phyloP scores from a whole-genome alignment of 371 early-diverging fungal species.

The Mortierella sp. region DNA sequence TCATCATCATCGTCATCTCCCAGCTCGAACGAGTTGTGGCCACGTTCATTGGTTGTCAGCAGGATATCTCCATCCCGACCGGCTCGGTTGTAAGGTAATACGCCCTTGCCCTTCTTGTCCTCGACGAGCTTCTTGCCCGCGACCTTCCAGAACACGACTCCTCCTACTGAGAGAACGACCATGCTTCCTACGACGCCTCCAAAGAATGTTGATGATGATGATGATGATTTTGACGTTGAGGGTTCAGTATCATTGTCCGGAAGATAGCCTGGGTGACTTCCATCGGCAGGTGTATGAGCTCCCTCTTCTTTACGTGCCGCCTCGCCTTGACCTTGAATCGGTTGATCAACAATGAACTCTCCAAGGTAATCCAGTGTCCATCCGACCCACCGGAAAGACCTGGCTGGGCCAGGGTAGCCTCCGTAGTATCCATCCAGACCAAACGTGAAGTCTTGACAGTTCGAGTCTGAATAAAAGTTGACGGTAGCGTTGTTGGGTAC shows the following conservation, averaged over 20 bases:
- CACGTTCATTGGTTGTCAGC: conserved; percentile 28
- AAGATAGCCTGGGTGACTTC: conserved; percentile 15
- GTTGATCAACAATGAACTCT: conserved; percentile 16
- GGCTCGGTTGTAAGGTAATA: conserved; percentile 46
- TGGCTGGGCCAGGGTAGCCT: conserved; percentile 37
- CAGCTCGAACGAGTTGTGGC: conserved; percentile 47
- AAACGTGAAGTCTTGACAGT: conserved; percentile 29
- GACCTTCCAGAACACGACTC: conserved; percentile 48
- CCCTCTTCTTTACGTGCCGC: conserved; percentile 16
- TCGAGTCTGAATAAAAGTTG: conserved; percentile 47
- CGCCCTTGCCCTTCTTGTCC: conserved; percentile 50
- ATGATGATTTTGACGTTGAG: conserved; percentile 7
- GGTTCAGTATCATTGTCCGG: background rate
- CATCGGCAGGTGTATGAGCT: conserved; percentile 8
- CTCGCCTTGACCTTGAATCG: conserved; percentile 35
- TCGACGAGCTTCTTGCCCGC: conserved; percentile 42
- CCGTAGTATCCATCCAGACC: conserved; percentile 44
- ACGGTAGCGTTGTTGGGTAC: conserved; percentile 49
- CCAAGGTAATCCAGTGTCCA: conserved; percentile 27
- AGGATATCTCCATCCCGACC: conserved; percentile 40
- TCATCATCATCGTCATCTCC: conserved; percentile 52
- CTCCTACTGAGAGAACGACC: conserved; percentile 37
- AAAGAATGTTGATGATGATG: conserved; percentile 46
- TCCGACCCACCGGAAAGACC: conserved; percentile 46
- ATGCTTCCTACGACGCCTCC: conserved; percentile 43